phyloP scores from a whole-genome alignment of 2,329 filamentous ascomycete genomes.

The Ceratocystis eucalypticola region DNA sequence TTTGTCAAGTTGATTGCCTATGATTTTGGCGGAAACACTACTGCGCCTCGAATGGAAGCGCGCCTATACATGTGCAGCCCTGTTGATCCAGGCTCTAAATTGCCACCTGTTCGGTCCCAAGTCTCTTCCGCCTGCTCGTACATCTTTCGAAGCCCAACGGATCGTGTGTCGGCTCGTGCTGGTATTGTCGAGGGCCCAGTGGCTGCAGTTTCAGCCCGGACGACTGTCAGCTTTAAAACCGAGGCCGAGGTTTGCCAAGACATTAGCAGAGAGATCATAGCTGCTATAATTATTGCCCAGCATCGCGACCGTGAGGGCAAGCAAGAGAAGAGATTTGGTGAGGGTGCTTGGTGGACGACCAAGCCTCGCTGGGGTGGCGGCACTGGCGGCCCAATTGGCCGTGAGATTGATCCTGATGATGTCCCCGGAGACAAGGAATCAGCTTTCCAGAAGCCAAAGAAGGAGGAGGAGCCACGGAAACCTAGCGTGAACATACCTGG shows the following conservation, averaged over 20 bases:
- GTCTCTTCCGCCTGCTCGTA: slow-evolving; percentile 47
- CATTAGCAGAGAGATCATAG: slow-evolving; percentile 46
- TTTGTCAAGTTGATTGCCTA: slow-evolving; percentile 53
- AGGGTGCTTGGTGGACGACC: slow-evolving; percentile 48
- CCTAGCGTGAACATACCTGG: slow-evolving; percentile 18
- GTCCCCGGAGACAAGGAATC: slow-evolving; percentile 36
- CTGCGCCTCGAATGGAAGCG: slow-evolving; percentile 43
- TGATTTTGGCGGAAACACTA: slow-evolving; percentile 51
- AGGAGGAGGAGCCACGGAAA: slow-evolving; percentile 8
- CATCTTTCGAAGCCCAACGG: slow-evolving; percentile 44
- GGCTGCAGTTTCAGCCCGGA: slow-evolving; percentile 45
- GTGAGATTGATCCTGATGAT: slow-evolving; percentile 41
- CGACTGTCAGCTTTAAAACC: slow-evolving; percentile 39
- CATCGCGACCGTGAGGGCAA: slow-evolving; percentile 47
- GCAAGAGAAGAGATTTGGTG: slow-evolving; percentile 42
- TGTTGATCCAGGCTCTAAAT: slow-evolving; percentile 22
- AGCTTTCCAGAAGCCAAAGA: slow-evolving; percentile 23
- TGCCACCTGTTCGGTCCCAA: slow-evolving; percentile 35
- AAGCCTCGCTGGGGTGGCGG: slow-evolving; percentile 51
- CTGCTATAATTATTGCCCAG: slow-evolving; percentile 49
- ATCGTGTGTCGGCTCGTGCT: slow-evolving; percentile 45
- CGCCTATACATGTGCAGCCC: slow-evolving; percentile 41
- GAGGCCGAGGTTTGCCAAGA: slow-evolving; percentile 48
- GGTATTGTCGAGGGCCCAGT: slow-evolving; percentile 50
- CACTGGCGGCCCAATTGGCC: slow-evolving; percentile 47